phyloP scores from a whole-genome alignment of 2,329 filamentous ascomycete genomes.

The Parastagonospora nodorum region DNA sequence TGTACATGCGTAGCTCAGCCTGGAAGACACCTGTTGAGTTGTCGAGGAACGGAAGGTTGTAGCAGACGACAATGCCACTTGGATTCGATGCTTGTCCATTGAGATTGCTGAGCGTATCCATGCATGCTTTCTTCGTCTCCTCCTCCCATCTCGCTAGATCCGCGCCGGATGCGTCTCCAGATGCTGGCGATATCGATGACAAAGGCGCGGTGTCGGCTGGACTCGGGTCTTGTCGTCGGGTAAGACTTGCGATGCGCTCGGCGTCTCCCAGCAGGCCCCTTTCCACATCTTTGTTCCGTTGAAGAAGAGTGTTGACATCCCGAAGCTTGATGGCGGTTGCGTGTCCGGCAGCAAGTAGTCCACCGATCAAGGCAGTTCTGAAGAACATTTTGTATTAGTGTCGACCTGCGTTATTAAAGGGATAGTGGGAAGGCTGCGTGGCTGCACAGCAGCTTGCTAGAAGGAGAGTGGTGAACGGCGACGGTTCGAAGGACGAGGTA shows the following conservation, averaged over 20 bases:
- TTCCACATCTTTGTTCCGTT: conserved; percentile 38
- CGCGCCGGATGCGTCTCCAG: conserved; percentile 40
- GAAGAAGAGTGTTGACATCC: conserved; percentile 32
- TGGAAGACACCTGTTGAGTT: conserved; percentile 71
- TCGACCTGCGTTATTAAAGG: conserved; percentile 42
- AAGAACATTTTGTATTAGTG: conserved; percentile 46
- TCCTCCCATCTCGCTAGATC: conserved; percentile 43
- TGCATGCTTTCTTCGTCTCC: conserved; percentile 61
- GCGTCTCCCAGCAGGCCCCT: conserved; percentile 40
- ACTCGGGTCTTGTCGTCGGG: conserved; percentile 42
- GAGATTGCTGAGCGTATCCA: conserved; percentile 59
- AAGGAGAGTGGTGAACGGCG: conserved; percentile 35
- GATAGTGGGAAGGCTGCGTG: conserved; percentile 26
- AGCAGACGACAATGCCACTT: conserved; percentile 79
- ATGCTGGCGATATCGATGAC: conserved; percentile 37
- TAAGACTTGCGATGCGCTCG: conserved; percentile 41
- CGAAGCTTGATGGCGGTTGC: conserved; percentile 34
- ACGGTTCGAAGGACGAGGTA: conserved; percentile 30
- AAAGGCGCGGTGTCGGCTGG: conserved; percentile 32
- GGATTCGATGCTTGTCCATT: conserved; percentile 67
- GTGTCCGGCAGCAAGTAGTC: conserved; percentile 40
- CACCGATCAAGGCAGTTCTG: conserved; percentile 34
- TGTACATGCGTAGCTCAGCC: conserved; percentile 76
- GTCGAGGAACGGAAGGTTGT: conserved; percentile 76
- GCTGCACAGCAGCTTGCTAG: conserved; percentile 46